Percentiles rank a stretch among this genome's conserved stretches.
Evolutionary conservation across 257 asterid species (phyloP).

Genomic region (Lycium barbarum): DNA sequence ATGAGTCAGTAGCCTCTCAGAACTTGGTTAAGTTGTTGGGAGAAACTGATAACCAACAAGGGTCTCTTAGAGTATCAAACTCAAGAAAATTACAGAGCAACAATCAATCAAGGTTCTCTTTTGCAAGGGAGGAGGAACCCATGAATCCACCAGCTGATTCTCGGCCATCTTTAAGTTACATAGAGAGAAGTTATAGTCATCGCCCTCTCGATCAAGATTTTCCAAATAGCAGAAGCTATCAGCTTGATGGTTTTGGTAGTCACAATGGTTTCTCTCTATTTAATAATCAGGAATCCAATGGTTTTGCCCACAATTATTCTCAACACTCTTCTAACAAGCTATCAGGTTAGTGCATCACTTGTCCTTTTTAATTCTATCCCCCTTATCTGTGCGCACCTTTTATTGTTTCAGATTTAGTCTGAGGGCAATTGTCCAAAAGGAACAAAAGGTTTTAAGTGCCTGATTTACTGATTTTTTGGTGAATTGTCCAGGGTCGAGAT

Average conservation of each 20-base stretch:
- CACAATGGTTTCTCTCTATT: constrained; percentile 58
- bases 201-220: constrained; percentile 53
- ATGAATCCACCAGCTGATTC: constrained; percentile 44
- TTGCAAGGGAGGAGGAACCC: constrained; percentile 85
- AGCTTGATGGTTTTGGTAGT: constrained; percentile 52
- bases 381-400: neutral
- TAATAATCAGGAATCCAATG: constrained; percentile 59
- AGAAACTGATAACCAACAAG: constrained; percentile 58
- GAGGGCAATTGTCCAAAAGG: neutral
- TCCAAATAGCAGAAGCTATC: constrained; percentile 50
- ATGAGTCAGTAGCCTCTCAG: constrained; percentile 72
- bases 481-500: constrained; percentile 67
- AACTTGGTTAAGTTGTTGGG: constrained; percentile 66
- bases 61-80: constrained; percentile 59
- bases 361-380: neutral
- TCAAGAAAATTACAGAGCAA: constrained; percentile 67
- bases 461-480: constrained; percentile 19
- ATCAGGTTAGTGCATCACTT: constrained; percentile 55
- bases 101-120: constrained; percentile 89
- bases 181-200: constrained; percentile 56
- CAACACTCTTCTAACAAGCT: constrained; percentile 57
- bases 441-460: constrained; percentile 23
- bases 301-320: constrained; percentile 51
- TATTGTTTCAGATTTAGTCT: neutral
- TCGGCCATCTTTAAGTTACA: constrained; percentile 50